A percentile compares a stretch with the other conserved stretches of the same genome.
Evolutionary conservation across 768 basidiomycete species (phyloP).

Genomic region (Russula griseocarnosa): DNA sequence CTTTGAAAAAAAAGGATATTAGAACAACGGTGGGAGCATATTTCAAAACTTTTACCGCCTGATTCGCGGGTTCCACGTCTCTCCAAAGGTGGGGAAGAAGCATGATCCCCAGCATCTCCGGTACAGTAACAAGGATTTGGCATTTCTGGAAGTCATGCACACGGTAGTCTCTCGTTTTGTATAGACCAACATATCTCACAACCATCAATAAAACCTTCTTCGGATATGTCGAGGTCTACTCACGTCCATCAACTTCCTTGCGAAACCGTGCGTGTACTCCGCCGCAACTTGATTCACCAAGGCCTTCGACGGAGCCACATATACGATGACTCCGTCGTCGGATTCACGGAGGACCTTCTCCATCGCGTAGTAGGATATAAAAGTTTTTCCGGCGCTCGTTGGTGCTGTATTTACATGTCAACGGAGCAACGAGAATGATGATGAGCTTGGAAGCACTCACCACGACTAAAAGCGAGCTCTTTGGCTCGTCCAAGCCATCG

Average conservation of each 20-base stretch:
- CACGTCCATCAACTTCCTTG: constrained; percentile 49
- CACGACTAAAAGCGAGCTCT: constrained; percentile 62
- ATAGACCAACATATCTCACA: constrained; percentile 57
- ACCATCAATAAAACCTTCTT: constrained; percentile 1
- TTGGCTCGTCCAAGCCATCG: constrained; percentile 54
- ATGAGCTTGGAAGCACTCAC: constrained; percentile 36
- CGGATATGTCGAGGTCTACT: constrained; percentile 28
- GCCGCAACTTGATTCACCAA: constrained; percentile 69
- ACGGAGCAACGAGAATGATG: neutral
- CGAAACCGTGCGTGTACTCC: constrained; percentile 69
- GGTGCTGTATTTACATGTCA: constrained; percentile 43
- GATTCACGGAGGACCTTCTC: constrained; percentile 58
- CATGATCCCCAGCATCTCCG: constrained; percentile 66
- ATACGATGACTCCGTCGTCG: constrained; percentile 65
- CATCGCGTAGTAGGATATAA: constrained; percentile 77
- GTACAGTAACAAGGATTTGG: constrained; percentile 72
- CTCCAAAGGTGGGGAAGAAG: constrained; percentile 65
- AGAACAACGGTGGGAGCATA: neutral
- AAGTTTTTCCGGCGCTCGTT: constrained; percentile 72
- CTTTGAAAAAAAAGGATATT: constrained; percentile 33
- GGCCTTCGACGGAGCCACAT: constrained; percentile 73
- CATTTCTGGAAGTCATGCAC: constrained; percentile 61
- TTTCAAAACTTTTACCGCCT: constrained; percentile 43
- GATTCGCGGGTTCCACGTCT: constrained; percentile 58
- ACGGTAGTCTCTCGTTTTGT: constrained; percentile 62